Base-by-base conservation (phyloP, 2,329 filamentous ascomycete species). In the Penicillium digitatum region DNA sequence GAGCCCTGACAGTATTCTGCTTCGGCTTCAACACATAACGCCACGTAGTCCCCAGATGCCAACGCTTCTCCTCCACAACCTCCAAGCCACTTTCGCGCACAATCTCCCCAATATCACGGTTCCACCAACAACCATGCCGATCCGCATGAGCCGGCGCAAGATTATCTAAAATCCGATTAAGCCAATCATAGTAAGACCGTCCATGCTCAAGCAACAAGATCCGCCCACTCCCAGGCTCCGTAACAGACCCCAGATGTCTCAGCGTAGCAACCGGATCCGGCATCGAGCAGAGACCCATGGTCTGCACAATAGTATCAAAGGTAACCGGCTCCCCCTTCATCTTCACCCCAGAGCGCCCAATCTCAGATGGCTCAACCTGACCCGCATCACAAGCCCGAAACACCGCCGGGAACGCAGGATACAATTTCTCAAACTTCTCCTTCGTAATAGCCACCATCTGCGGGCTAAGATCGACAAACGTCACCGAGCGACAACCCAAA, bases 81-180 rank as follows among this genome's bases (percentile, higher is more conserved):
- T 76, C 74, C 59, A 80, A 61, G 27, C 77, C 78, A 61, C 77
- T 79, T 54, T 76, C 68, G 50, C 66, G 61, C n/a, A 80, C 71
- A 59, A 80, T 74, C 52, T 71, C 67, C 32, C 75, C 76, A 44
- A 81, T 78, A 70, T 81, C 78, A 37, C 77, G 72, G 65, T 81
- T 81, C 72, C 75, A 79, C 78, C 78, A 81, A 63, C 78, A 81
- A 16, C 78, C 78, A 67, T 79, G 76, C n/a, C 72, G 69, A 58
- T 78, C 69, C 32, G 78, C 78, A 67, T 80, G 78, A 37, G 72
- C 69, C 5, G 76, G 69, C 2, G 78, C 78, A 52, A 76, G 63
- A 47, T 75, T 76, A 60, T 80, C 78, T 52, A 81, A 63, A 12
- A 79, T 68, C 5, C 66, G 64, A 65, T 81, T 80, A 58, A 80